Evolutionary conservation across 1,284 basidiomycete species (phyloP).

Genomic region (Trichosporon asahii): DNA sequence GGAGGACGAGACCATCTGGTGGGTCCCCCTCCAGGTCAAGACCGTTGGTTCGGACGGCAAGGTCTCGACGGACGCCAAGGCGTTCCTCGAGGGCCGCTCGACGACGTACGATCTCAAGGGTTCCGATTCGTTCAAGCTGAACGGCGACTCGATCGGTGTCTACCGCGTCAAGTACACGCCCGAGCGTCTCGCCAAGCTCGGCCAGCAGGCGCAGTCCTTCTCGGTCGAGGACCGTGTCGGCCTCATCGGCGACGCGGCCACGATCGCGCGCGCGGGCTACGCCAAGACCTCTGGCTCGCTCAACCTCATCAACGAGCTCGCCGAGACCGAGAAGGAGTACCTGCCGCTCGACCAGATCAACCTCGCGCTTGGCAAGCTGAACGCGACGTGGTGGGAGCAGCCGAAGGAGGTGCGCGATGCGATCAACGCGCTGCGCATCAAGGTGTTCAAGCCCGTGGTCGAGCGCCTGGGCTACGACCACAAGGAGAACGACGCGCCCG

Average conservation of each 20-base stretch:
- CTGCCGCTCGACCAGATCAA: conserved; percentile 49
- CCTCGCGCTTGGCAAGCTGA: conserved; percentile 57
- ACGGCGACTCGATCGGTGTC: conserved; percentile 82
- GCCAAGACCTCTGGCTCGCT: conserved; percentile 72
- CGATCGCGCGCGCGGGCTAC: conserved; percentile 75
- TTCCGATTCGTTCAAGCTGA: conserved; percentile 76
- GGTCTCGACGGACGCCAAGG: conserved; percentile 60
- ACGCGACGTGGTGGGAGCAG: conserved; percentile 82
- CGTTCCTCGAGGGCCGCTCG: conserved; percentile 69
- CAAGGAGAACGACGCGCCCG: conserved; percentile 64
- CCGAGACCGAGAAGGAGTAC: conserved; percentile 65
- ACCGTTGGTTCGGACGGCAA: conserved; percentile 53
- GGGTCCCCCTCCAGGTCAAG: conserved; percentile 72
- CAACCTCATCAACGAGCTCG: conserved; percentile 65
- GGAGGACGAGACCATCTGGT: conserved; percentile 90
- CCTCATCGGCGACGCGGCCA: conserved; percentile 74
- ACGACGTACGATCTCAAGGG: conserved; percentile 63
- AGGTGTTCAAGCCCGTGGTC: conserved; percentile 76
- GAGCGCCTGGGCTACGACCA: conserved; percentile 77
- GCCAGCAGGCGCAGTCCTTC: conserved; percentile 74
- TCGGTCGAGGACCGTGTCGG: conserved; percentile 82
- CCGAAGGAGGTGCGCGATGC: conserved; percentile 58
- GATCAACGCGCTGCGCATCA: conserved; percentile 64
- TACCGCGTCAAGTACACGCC: conserved; percentile 84
- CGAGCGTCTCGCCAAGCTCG: conserved; percentile 74